Conservation (phyloP, 257 asterid genomes). For the Jasminum sambac region DNA sequence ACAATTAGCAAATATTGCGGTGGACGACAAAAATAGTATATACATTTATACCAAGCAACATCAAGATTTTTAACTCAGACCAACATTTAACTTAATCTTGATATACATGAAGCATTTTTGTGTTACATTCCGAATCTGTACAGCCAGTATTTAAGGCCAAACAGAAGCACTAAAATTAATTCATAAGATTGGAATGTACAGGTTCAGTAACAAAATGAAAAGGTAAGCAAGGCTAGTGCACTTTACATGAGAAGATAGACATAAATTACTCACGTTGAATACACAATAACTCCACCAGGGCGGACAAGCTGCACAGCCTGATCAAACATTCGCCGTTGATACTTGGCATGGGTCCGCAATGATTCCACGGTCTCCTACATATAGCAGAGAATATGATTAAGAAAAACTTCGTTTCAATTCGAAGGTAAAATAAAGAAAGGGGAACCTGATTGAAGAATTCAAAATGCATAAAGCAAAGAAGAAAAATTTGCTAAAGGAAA, state of each 20-base stretch:
- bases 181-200: not conserved
- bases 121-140: not conserved
- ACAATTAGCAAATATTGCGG: not conserved
- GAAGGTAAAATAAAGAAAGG: not conserved
- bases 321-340: constrained; percentile 91
- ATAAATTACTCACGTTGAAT: constrained; percentile 76
- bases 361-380: constrained; percentile 80
- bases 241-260: constrained; percentile 14
- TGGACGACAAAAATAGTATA: not conserved
- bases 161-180: not conserved
- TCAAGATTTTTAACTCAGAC: not conserved
- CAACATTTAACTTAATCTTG: not conserved
- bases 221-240: not conserved
- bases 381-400: constrained; percentile 7
- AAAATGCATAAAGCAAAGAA: constrained; percentile 12
- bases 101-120: not conserved
- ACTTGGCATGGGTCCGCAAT: constrained; percentile 75
- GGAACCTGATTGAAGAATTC: constrained; percentile 6
- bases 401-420: constrained; percentile 7
- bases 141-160: not conserved
- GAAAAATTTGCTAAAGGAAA: not conserved
- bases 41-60: not conserved
- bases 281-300: constrained; percentile 92
- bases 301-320: constrained; percentile 98
- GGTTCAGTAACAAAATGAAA: not conserved